Evolutionary conservation across 176 grass and related monocot genomes (phyloP), one percentile per base, ranked within the genome.

Genomic region (Zizania latifolia): DNA sequence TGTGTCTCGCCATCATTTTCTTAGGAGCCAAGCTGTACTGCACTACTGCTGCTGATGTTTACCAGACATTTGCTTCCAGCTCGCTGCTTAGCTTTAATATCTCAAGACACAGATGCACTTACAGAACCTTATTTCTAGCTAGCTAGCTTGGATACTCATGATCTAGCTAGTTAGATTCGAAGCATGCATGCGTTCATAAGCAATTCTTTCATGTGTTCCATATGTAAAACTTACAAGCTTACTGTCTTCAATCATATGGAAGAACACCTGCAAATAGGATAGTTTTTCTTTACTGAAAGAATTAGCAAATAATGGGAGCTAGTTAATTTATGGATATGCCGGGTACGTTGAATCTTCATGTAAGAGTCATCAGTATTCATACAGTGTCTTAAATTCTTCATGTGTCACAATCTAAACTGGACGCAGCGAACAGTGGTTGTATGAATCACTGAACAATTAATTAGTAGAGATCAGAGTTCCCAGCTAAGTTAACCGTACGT

Each of bases 1-100:
- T 5, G 15, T 11, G 39, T 39, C 10, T 35, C 0, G 30, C 44
- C 30, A 41, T 78, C 82, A 5, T 74, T 79, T 79, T 79, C 83
- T 26, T 16, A 3, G 13, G 1, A 24, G 75, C 30, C 68, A 58
- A 23, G 48, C 36, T 67, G 66, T 37, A 79, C 19, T 32, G 16
- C 22, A 58, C 38, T 22, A 75, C 60, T 44, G 57, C 40, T 46
- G 48, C 48, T 63, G 53, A 34, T 37, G 58, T 61, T 64, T 54
- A 55, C 12, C 80, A 12, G 27, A 64, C 36, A 8, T 66, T 60
- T 22, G 15, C 23, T 27, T 5, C 10, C 8, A 7, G 17, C 72
- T 61, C 28, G 17, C 19, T 31, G 57, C 58, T 26, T 58, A 24
- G 24, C 37, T 10, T 24, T 80, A 22, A n/a, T 53, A 53, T 41